Base-by-base conservation (phyloP, 2,329 filamentous ascomycete genomes). In the Dendrostoma leiphaemia region DNA sequence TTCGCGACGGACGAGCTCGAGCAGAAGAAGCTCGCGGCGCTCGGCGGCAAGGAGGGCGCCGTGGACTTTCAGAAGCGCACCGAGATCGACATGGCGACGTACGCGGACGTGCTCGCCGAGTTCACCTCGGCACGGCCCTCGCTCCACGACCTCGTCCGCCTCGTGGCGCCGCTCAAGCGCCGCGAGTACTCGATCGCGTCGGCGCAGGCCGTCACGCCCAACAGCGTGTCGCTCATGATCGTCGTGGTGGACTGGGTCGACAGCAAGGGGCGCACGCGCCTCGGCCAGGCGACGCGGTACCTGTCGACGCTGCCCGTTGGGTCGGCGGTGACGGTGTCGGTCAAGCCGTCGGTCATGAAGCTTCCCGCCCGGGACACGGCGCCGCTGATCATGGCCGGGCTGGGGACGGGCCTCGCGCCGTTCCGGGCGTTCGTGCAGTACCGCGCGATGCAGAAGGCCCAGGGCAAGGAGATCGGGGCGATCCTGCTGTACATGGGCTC, bases 271-370 rank as follows among this genome's bases (percentile, higher is more conserved):
- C 90, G 92, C 67, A 88, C 89, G 64, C 91, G 94, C 63, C 93
- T 90, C 68, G 94, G 94, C 51, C 91, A 97, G 71, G 93, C 94
- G 7, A 97, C 93, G 10, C 88, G 88, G 61, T 99, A 95, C 78
- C 85, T 99, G 61, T 88, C 87, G 71, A 71, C 77, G 26, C 86
- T 99, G 32, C 80, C 81, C 12, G 77, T 90, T 12, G 94, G 94
- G 48, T 77, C 89, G 34, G 78, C 87, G 31, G 85, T 99, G 60
- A 96, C 92, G 3, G 94, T 91, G 55, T 96, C 90, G 31, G 91
- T 99, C 70, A 99, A 99, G 79, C 91, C 94, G 0, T 97, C 91
- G 23, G 94, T 97, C 62, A 99, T 99, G 94, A 99, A 97, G 77
- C 83, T 99, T n/a, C 94, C 94, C 5, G 75, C 82, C 58, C 88